Evolutionary conservation across 495 filamentous ascomycete genomes (phyloP), one percentile per base, ranked within the genome.

Genomic region (Durotheca rogersii): DNA sequence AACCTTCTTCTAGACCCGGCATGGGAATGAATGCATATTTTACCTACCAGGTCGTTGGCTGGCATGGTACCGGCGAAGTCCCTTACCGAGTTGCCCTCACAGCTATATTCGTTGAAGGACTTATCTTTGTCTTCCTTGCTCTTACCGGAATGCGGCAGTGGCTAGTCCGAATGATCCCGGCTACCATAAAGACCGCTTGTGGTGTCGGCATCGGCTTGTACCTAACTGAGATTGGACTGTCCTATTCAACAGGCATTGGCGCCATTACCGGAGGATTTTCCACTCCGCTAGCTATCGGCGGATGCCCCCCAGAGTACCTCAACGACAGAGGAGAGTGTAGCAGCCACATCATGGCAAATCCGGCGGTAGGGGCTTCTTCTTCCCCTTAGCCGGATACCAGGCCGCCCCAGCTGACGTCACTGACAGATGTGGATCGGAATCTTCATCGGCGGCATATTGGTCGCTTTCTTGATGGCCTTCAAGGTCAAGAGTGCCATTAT

Each of bases 21-120:
- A 90, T 91, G 88, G 85, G 85, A 15, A 67, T 89, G 33, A 92
- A 92, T 58, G 87, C 87, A 2, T 92, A 90, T 60, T 91, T 92
- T 54, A 83, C 88, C n/a, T 92, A 86, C 65, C 87, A 88, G 42
- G 88, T 92, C 19, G 87, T 92, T 18, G 88, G 88, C 11, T 76
- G 74, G 48, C 84, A 87, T 51, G 88, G 87, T 6, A 69, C 67
- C 0, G 87, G 87, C 2, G 60, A 79, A 34, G 77, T 91, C 34
- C 74, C 83, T 0, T 92, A 89, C 58, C 67, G 70, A 11, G 67
- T 88, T 3, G 88, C 88, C 7, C 73, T 90, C 35, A 89, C 85
- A n/a, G 88, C 88, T 4, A 85, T 91, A 35, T 92, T 92, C 58
- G 78, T 90, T 2, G 88, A 92, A 67, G 88, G 88, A 2, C 64